These are phyloP conservation scores for Macaranga tanarius DNA, from an alignment of 441 rosid species.

Conservation along the genomic window DNA sequence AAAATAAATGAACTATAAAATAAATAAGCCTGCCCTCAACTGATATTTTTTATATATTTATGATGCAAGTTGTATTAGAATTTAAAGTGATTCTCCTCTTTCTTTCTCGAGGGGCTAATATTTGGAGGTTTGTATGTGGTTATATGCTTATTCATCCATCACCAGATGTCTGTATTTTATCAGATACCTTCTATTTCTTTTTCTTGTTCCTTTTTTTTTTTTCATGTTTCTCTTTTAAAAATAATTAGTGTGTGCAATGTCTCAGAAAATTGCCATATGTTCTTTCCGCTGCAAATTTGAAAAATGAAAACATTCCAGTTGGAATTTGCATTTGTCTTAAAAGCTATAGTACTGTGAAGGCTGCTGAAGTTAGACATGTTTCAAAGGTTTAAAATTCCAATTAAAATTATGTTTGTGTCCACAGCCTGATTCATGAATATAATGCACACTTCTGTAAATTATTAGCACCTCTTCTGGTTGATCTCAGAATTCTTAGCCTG, in stretches of 20 bases:
- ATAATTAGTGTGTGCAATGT: neutral
- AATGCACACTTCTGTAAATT: neutral
- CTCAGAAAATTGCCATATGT: neutral
- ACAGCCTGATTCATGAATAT: neutral
- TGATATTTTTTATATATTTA: no score
- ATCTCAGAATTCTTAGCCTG: neutral
- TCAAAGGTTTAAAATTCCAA: neutral
- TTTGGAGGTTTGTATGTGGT: neutral
- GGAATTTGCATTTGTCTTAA: neutral
- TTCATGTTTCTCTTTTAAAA: neutral
- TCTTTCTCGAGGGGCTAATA: neutral
- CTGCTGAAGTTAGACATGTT: neutral
- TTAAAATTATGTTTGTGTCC: neutral
- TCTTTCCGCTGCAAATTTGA: neutral
- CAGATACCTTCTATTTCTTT: no score
- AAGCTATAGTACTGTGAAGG: neutral
- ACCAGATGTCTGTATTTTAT: no score
- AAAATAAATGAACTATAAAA: neutral
- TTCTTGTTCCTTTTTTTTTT: neutral
- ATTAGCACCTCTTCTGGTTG: neutral
- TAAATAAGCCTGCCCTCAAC: neutral
- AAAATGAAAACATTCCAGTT: neutral
- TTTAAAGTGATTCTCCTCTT: neutral
- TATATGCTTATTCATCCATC: no score
- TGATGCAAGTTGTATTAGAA: neutral